phyloP scores from a whole-genome alignment of 495 filamentous ascomycete species.

The Aspergillus panamensis region DNA sequence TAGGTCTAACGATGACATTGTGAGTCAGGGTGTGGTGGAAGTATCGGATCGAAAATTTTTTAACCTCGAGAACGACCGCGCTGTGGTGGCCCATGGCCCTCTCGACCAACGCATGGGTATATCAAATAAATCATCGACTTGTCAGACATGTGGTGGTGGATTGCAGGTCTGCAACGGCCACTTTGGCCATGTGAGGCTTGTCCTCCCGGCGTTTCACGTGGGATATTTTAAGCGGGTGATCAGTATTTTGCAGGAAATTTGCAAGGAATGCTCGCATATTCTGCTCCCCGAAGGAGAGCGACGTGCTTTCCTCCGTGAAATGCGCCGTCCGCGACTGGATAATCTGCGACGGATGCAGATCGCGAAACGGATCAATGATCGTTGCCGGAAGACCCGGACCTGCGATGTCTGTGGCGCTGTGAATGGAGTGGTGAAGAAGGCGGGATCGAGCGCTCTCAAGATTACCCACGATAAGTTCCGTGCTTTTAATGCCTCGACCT shows the following conservation, averaged over 20 bases:
- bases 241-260: slow-evolving; percentile 84
- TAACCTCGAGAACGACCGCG: slow-evolving; percentile 71
- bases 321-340: slow-evolving; percentile 79
- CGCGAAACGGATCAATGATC: slow-evolving; percentile 79
- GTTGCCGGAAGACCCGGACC: slow-evolving; percentile 76
- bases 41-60: slow-evolving; percentile 88
- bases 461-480: slow-evolving; percentile 92
- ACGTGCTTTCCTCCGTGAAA: slow-evolving; percentile 65
- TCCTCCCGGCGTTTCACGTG: slow-evolving; percentile 89
- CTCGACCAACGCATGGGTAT: slow-evolving; percentile 85
- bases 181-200: slow-evolving; percentile 87
- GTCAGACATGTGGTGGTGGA: slow-evolving; percentile 75
- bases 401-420: slow-evolving; percentile 73
- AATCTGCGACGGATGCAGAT: slow-evolving; percentile 75
- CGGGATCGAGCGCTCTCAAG: slow-evolving; percentile 72
- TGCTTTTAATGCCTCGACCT: slow-evolving; percentile 78
- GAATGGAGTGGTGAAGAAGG: slow-evolving; percentile 88
- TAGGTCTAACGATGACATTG: slow-evolving; percentile 86
- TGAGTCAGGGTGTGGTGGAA: slow-evolving; percentile 88
- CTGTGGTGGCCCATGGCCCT: slow-evolving; percentile 72
- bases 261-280: slow-evolving; percentile 70
- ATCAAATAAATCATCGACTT: slow-evolving; percentile 69
- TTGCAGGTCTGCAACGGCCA: slow-evolving; percentile 86
- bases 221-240: slow-evolving; percentile 92
- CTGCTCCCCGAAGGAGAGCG: slow-evolving; percentile 74